Conservation (phyloP, 768 basidiomycete species). For the Kwoniella dejecticola region DNA sequence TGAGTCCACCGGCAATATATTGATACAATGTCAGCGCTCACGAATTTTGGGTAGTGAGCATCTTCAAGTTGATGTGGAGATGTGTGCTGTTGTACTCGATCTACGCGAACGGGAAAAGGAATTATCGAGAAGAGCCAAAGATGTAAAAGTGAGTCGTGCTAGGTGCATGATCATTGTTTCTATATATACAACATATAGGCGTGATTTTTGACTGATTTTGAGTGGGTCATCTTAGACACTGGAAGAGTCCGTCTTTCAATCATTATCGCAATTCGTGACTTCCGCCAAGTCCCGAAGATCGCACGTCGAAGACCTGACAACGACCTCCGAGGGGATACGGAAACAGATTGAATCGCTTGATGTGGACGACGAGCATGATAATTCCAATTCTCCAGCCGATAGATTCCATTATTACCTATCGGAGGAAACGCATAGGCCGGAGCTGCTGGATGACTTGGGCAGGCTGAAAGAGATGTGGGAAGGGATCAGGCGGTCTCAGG, state of each 20-base stretch:
- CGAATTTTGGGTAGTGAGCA: conserved; percentile 30
- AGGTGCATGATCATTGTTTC: neutral
- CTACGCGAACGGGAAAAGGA: conserved; percentile 33
- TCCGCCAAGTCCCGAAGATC: conserved; percentile 10
- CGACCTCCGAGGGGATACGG: conserved; percentile 8
- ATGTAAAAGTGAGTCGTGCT: conserved; percentile 32
- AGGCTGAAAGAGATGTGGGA: conserved; percentile 34
- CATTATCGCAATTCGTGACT: conserved; percentile 23
- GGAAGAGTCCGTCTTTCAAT: conserved; percentile 34
- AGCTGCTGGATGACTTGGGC: conserved; percentile 31
- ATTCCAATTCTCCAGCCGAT: conserved; percentile 15
- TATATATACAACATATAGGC: neutral
- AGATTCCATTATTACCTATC: conserved; percentile 35
- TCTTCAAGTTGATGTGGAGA: conserved; percentile 43
- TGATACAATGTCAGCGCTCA: conserved; percentile 5
- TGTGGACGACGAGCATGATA: conserved; percentile 32
- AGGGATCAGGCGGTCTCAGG: conserved; percentile 16
- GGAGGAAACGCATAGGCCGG: conserved; percentile 34
- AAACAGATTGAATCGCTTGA: conserved; percentile 24
- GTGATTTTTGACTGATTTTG: no score
- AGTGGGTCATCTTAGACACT: conserved; percentile 18
- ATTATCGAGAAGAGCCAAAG: conserved; percentile 28
- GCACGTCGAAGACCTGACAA: conserved; percentile 1
- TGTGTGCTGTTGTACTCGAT: conserved; percentile 35
- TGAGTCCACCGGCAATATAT: conserved; percentile 23